These are phyloP conservation scores for Ailanthus altissimus DNA, from an alignment of 345 rosid genomes.

Conservation along the genomic window DNA sequence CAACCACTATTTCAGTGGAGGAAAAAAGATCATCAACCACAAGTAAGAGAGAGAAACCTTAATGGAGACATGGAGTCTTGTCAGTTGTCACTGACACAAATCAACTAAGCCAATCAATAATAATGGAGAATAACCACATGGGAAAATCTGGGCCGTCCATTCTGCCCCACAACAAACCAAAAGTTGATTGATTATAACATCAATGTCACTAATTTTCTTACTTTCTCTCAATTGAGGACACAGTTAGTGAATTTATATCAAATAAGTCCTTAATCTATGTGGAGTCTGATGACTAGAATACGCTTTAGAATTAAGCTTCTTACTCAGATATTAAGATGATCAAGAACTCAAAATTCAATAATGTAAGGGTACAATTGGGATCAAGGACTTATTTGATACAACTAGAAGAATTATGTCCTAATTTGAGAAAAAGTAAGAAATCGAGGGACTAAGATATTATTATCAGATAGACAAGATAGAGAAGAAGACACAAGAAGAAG, in stretches of 20 bases:
- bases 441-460: not conserved
- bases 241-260: too few relatives aligned
- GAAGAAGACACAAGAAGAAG: not conserved
- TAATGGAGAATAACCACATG: not conserved
- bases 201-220: too few relatives aligned
- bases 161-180: not conserved
- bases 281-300: too few relatives aligned
- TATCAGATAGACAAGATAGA: not conserved
- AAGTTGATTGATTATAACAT: not conserved
- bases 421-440: too few relatives aligned
- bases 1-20: conserved; percentile 37
- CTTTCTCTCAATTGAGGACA: too few relatives aligned
- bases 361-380: too few relatives aligned
- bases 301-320: too few relatives aligned
- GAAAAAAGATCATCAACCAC: not conserved
- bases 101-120: conserved; percentile 11
- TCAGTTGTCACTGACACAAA: conserved; percentile 22
- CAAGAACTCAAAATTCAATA: too few relatives aligned
- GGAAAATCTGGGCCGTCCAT: conserved; percentile 40
- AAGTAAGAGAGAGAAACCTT: conserved; percentile 37
- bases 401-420: too few relatives aligned
- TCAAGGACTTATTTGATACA: too few relatives aligned
- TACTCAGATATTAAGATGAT: too few relatives aligned
- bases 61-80: conserved; percentile 37
- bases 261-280: too few relatives aligned